Base-by-base conservation (phyloP, 768 basidiomycete species). In the Rubroboletus satanas region DNA sequence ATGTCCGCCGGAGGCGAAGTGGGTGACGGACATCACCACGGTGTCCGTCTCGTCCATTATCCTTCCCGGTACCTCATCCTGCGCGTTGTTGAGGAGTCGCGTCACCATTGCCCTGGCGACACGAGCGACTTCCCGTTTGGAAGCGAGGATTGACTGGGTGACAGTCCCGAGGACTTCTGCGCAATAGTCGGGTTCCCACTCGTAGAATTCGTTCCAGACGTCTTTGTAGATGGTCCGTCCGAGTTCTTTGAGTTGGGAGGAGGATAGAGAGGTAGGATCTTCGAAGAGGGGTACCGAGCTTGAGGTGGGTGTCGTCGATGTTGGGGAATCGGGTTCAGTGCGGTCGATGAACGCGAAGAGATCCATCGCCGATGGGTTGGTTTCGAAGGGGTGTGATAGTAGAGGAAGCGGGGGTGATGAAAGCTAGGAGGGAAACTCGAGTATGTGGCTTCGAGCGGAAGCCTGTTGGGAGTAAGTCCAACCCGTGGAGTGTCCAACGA, bases 141-240 rank as follows among this genome's bases (percentile, higher is more conserved):
- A 41, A 3, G 50, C 59, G 15, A 51, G 14, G 23, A 55, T 15
- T 2, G 57, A 15, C 11, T 69, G 59, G 12, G 62, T 46, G 8
- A 47, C 35, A 8, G 56, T 52, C 4, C n/a, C 45, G 43, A 75
- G 59, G 7, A 66, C 57, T 1, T 65, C 60, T n/a, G 36, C 26
- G 49, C 71, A 76, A 8, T 72, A 58, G 0, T 49, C 54, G 2
- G 63, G 60, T 54, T 81, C 79, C 76, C 77, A 79, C n/a, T 51
- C 50, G 45, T 81, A 80, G 59, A 80, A 82, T 8, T 75, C 73
- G 4, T 61, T 41, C 80, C 81, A 82, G 29, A 75, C 66, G 1
- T 59, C 55, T 33, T 63, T 60, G 59, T 77, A 79, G 31, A 74
- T 62, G 5, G 49, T 42, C 4, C 62, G 58, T 4, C 69, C 77